Percentiles rank a stretch among this genome's conserved stretches.
Evolutionary conservation across 2,329 filamentous ascomycete genomes (phyloP).

Genomic region (Eutypella sp.): DNA sequence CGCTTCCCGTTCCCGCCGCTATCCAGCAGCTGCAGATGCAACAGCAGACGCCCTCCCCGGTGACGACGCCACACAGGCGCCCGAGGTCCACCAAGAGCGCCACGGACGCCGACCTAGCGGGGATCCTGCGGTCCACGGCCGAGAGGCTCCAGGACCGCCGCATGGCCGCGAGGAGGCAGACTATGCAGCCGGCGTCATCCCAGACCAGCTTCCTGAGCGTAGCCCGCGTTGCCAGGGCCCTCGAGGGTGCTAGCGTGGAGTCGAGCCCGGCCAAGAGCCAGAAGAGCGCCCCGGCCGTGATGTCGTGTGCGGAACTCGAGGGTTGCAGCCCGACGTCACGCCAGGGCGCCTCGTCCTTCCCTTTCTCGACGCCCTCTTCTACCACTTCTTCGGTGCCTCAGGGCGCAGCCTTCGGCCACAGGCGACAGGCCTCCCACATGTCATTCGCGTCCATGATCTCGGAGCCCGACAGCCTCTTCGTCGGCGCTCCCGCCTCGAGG

Average conservation of each 20-base stretch:
- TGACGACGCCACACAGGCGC: no score
- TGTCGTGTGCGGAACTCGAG: constrained; percentile 19
- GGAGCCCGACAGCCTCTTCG: constrained; percentile 38
- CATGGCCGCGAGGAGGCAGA: constrained; percentile 24
- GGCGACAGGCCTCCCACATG: constrained; percentile 26
- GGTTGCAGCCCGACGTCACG: constrained; percentile 8
- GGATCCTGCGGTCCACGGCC: constrained; percentile 50
- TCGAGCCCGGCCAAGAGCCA: constrained; percentile 25
- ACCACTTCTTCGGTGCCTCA: background rate
- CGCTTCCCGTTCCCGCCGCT: constrained; percentile 1
- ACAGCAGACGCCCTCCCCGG: constrained; percentile 12
- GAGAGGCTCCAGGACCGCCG: constrained; percentile 37
- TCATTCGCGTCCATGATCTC: constrained; percentile 30
- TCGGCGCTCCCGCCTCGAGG: constrained; percentile 22
- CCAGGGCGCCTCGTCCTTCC: constrained; percentile 1
- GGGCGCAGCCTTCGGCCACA: constrained; percentile 14
- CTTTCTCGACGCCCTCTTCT: background rate
- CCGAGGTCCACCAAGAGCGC: constrained; percentile 23
- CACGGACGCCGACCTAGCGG: constrained; percentile 44
- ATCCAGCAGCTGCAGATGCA: constrained; percentile 13
- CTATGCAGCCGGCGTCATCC: constrained; percentile 13
- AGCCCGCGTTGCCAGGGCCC: background rate
- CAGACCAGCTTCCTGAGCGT: constrained; percentile 1
- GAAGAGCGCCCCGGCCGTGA: constrained; percentile 23
- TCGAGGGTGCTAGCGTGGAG: constrained; percentile 15